Evolutionary conservation across 2,329 filamentous ascomycete species (phyloP).

Genomic region (Neophaeococcomyces mojaviensis): DNA sequence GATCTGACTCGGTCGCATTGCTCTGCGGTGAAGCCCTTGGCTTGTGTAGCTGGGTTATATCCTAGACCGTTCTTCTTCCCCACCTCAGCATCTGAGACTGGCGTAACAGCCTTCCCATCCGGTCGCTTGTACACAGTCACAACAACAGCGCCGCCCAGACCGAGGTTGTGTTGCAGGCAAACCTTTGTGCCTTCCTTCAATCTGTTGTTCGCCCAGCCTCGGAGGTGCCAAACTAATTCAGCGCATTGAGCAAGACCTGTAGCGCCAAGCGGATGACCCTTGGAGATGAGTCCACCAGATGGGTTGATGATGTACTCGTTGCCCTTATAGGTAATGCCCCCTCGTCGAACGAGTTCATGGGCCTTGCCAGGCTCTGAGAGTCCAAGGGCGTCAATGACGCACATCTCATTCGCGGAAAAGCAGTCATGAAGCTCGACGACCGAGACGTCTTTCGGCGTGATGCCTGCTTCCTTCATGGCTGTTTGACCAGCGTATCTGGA

Average conservation of each 20-base stretch:
- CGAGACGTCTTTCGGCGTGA: conserved; percentile 59
- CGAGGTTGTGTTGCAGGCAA: conserved; percentile 86
- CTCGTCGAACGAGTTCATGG: conserved; percentile 77
- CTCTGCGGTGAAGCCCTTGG: conserved; percentile 74
- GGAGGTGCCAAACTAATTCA: conserved; percentile 88
- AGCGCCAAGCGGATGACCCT: conserved; percentile 84
- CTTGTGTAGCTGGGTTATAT: conserved; percentile 87
- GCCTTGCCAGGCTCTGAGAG: conserved; percentile 73
- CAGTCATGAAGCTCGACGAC: conserved; percentile 95
- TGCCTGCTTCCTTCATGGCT: conserved; percentile 68
- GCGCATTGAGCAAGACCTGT: conserved; percentile 94
- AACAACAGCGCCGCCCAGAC: conserved; percentile 82
- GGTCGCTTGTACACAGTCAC: conserved; percentile 82
- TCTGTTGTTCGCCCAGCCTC: conserved; percentile 93
- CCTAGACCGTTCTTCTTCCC: conserved; percentile 62
- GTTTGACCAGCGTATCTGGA: conserved; percentile 58
- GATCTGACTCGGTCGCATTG: conserved; percentile 64
- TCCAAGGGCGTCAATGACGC: conserved; percentile 78
- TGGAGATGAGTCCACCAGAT: conserved; percentile 88
- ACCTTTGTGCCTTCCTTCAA: conserved; percentile 59
- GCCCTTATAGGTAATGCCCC: conserved; percentile 81
- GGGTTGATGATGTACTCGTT: conserved; percentile 79
- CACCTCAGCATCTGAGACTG: conserved; percentile 56
- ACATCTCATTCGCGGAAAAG: conserved; percentile 92
- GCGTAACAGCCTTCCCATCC: conserved; percentile 60